Evolutionary conservation across 805 yeast genomes (phyloP).

Genomic region (Kuraishia floccosa): DNA sequence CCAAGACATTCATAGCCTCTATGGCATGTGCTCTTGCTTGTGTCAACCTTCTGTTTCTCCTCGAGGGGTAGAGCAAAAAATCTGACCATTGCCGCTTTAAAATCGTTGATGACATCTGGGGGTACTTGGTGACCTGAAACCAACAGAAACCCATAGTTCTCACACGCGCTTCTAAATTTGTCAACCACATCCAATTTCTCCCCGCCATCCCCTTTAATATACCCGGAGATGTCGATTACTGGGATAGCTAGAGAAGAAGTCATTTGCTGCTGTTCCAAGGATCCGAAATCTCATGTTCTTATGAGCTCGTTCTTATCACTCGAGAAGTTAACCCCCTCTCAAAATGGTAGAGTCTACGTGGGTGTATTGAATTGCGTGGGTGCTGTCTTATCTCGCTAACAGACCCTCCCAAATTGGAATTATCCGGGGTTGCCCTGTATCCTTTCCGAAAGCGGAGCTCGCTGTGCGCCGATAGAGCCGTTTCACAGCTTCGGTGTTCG

Average conservation of each 20-base stretch:
- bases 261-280: too few relatives aligned
- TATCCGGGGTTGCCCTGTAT: too few relatives aligned
- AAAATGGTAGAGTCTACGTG: too few relatives aligned
- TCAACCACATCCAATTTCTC: conserved; percentile 1
- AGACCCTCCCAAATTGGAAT: too few relatives aligned
- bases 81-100: conserved; percentile 10
- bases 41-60: conserved; percentile 12
- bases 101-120: conserved; percentile 6
- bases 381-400: too few relatives aligned
- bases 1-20: conserved; percentile 15
- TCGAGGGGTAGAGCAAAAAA: conserved; percentile 14
- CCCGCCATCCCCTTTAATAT: neutral
- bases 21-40: conserved; percentile 12
- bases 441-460: too few relatives aligned
- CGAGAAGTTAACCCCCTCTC: too few relatives aligned
- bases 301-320: too few relatives aligned
- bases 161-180: conserved; percentile 5
- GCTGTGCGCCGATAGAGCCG: too few relatives aligned
- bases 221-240: neutral
- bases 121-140: conserved; percentile 11
- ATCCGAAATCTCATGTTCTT: too few relatives aligned
- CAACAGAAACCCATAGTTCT: conserved; percentile 10
- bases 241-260: neutral
- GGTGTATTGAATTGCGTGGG: too few relatives aligned
- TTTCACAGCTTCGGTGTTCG: too few relatives aligned